phyloP scores from a whole-genome alignment of 1,284 basidiomycete species.

The Pyrrhoderma lamaoense region DNA sequence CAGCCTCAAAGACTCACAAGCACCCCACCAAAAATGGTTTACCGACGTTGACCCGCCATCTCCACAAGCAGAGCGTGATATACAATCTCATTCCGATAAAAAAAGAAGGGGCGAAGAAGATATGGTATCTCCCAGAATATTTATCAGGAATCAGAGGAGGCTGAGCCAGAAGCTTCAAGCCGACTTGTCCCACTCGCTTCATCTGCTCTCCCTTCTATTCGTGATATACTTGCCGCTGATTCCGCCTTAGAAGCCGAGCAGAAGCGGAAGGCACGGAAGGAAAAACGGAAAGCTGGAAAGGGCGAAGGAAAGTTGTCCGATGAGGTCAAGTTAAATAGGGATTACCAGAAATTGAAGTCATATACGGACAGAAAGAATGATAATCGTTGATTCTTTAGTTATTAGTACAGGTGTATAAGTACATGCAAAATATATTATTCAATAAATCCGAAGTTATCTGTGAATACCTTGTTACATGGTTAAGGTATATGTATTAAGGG shows the following conservation, averaged over 20 bases:
- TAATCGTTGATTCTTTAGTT: too few relatives aligned
- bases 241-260: constrained; percentile 53
- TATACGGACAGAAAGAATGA: constrained; percentile 48
- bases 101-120: constrained; percentile 19
- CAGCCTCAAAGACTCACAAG: constrained; percentile 6
- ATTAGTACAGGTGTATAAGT: too few relatives aligned
- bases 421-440: too few relatives aligned
- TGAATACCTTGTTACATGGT: too few relatives aligned
- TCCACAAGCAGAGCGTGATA: constrained; percentile 11
- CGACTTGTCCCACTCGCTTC: constrained; percentile 66
- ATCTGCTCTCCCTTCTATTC: constrained; percentile 72
- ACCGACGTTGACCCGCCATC: constrained; percentile 18
- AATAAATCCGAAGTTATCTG: too few relatives aligned
- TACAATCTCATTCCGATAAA: not conserved
- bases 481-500: too few relatives aligned
- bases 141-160: constrained; percentile 22
- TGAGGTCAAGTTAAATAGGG: constrained; percentile 42
- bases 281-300: constrained; percentile 47
- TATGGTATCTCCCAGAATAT: constrained; percentile 14
- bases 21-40: constrained; percentile 21
- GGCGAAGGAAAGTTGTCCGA: constrained; percentile 23
- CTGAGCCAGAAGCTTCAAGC: constrained; percentile 35
- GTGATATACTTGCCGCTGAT: constrained; percentile 72
- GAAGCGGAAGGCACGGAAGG: constrained; percentile 64
- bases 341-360: constrained; percentile 50